Evolutionary conservation across 2,329 filamentous ascomycete genomes (phyloP).

Genomic region (Emydomyces testavorans): DNA sequence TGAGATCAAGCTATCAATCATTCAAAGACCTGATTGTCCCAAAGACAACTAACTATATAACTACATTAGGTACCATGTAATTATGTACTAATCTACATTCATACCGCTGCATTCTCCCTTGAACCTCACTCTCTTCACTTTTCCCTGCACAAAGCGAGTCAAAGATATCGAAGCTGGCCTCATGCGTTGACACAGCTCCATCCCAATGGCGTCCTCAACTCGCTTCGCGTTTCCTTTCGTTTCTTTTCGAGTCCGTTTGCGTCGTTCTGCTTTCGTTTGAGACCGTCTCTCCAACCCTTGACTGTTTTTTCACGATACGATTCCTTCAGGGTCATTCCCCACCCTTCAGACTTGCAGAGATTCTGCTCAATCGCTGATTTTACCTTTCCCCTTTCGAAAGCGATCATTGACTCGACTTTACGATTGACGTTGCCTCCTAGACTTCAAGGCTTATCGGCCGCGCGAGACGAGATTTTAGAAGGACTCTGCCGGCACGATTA

Average conservation of each 20-base stretch:
- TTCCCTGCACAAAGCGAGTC: too few species aligned
- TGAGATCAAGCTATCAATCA: too few species aligned
- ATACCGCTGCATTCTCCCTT: too few species aligned
- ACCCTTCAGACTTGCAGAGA: neutral
- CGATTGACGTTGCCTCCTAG: too few species aligned
- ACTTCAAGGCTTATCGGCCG: neutral
- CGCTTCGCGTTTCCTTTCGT: conserved; percentile 1
- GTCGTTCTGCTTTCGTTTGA: conserved; percentile 10
- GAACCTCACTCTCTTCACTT: neutral
- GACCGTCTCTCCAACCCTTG: neutral
- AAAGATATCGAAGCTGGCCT: neutral
- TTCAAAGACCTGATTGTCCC: too few species aligned
- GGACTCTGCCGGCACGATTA: neutral
- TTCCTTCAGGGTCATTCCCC: neutral
- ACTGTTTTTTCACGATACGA: neutral
- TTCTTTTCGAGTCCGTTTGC: conserved; percentile 11
- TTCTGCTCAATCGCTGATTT: neutral
- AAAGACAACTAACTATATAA: too few species aligned
- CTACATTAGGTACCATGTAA: too few species aligned
- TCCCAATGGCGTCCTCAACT: conserved; percentile 6
- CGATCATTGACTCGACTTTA: neutral
- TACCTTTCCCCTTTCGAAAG: neutral
- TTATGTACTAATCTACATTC: too few species aligned
- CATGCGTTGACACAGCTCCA: conserved; percentile 4
- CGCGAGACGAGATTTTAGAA: neutral